Conservation (phyloP, 306 rosid genomes). For the Dalbergia cultrata region DNA sequence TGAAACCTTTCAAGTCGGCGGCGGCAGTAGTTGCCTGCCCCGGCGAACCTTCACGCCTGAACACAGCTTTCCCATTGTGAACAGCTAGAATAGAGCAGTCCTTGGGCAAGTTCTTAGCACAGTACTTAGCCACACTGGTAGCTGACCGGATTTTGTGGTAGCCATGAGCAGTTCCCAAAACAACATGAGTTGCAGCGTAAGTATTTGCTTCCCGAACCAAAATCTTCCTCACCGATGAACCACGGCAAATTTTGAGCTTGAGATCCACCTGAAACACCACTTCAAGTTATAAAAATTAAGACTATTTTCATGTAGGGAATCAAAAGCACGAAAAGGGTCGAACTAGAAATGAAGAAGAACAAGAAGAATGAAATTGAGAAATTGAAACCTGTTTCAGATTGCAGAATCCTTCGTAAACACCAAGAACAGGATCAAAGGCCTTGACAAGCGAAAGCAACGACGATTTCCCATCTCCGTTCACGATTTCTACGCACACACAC, state of each 20-base stretch:
- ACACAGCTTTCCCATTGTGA: conserved; percentile 83
- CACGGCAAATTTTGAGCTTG: conserved; percentile 90
- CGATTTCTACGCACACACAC: conserved; percentile 60
- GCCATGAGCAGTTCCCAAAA: conserved; percentile 75
- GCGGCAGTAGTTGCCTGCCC: not conserved
- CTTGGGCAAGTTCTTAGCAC: conserved; percentile 78
- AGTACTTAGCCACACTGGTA: conserved; percentile 84
- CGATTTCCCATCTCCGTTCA: conserved; percentile 82
- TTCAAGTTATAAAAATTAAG: not conserved
- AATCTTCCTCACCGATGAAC: conserved; percentile 71
- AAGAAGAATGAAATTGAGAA: conserved; percentile 22
- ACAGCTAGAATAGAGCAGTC: conserved; percentile 79
- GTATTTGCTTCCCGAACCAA: conserved; percentile 84
- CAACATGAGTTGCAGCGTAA: conserved; percentile 73
- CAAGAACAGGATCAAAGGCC: conserved; percentile 94
- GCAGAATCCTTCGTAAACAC: conserved; percentile 96
- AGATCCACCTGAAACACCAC: conserved; percentile 80
- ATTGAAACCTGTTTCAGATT: conserved; percentile 88
- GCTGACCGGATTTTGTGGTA: conserved; percentile 75
- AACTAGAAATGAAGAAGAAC: not conserved
- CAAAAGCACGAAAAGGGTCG: not conserved
- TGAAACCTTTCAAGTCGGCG: conserved; percentile 62
- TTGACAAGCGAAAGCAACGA: conserved; percentile 88
- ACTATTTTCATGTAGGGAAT: not conserved
- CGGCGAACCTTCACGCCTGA: conserved; percentile 63